Base-by-base conservation (phyloP, 2,329 filamentous ascomycete species). In the Trichoderma arundinaceum region DNA sequence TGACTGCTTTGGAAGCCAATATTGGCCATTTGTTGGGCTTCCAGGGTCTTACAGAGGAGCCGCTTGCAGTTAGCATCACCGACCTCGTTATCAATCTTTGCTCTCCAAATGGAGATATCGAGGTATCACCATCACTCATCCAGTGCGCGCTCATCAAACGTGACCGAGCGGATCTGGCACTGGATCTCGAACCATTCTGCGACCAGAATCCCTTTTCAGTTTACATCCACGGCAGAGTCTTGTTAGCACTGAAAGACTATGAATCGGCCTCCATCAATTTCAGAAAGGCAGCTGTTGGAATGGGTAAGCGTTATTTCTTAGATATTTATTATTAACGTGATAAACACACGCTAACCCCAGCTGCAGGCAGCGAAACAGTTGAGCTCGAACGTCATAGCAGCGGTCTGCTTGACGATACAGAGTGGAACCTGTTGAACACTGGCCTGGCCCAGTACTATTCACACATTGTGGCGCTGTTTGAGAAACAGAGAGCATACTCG, bases 371-470 rank as follows among this genome's bases (percentile, higher is more conserved):
- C 9, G 74, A 80, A 32, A 79, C 81, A 65, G 77, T 80, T n/a
- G 75, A 82, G 51, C 73, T 78, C 2, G 81, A 85, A 56, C 80
- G 82, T 17, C 85, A 87, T 68, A 89, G 86, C 71, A 82, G 84
- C 49, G 87, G 88, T 8, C 84, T 97, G 13, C 83, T 98, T 22
- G 88, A 91, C 62, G 87, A 92, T 28, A 87, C 89, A 2, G 92
- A 97, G 70, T 90, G 89, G 82, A 85, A 84, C 39, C 77, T 87
- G 6, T 77, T 90, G 28, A 86, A 93, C 73, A 86, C 87, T 64
- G 95, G 94, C 1, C 83, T 94, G 46, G 86, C 92, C 5, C 88
- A 86, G 68, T 99, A 97, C 78, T 96, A 96, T 76, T 88, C 90
- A 48, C 95, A 99, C 75, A 86, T 98, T 58, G 86, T 94, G 12